Conservation (phyloP, 805 yeast genomes). For the Kluyveromyces nonfermentans region DNA sequence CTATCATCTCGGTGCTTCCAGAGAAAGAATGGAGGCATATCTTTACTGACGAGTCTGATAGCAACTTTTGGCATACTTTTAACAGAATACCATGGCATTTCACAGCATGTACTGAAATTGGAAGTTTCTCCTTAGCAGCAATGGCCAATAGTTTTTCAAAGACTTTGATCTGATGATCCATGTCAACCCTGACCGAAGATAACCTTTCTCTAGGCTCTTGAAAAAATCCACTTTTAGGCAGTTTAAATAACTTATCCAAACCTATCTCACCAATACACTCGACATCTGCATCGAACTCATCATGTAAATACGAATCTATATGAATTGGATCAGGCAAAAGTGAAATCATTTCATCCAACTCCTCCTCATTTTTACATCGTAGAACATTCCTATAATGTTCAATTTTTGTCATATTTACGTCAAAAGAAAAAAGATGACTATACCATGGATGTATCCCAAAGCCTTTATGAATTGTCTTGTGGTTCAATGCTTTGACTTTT, state of each 20-base stretch:
- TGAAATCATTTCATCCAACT: conserved; percentile 30
- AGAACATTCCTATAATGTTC: conserved; percentile 53
- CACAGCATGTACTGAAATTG: conserved; percentile 79
- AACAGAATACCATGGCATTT: conserved; percentile 59
- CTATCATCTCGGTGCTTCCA: conserved; percentile 67
- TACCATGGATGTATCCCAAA: conserved; percentile 94
- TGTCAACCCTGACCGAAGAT: conserved; percentile 42
- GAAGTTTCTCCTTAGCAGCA: conserved; percentile 40
- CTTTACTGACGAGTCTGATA: conserved; percentile 20
- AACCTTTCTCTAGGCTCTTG: conserved; percentile 15
- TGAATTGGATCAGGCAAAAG: conserved; percentile 54
- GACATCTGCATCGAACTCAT: conserved; percentile 12
- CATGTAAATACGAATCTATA: conserved; percentile 29
- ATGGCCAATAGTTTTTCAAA: conserved; percentile 42
- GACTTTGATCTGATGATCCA: conserved; percentile 57
- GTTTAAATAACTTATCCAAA: conserved; percentile 62
- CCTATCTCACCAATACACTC: conserved; percentile 84
- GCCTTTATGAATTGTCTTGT: conserved; percentile 30
- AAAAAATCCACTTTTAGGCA: conserved; percentile 52
- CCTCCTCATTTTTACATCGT: conserved; percentile 24
- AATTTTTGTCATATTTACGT: conserved; percentile 25
- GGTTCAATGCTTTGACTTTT: conserved; percentile 14
- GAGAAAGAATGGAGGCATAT: conserved; percentile 77
- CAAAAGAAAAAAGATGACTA: conserved; percentile 49
- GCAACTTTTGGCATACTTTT: conserved; percentile 26